Percentiles rank a stretch among this genome's conserved stretches.
phyloP scores from a whole-genome alignment of 1,139 yeast genomes.

The Candida dubliniensis region DNA sequence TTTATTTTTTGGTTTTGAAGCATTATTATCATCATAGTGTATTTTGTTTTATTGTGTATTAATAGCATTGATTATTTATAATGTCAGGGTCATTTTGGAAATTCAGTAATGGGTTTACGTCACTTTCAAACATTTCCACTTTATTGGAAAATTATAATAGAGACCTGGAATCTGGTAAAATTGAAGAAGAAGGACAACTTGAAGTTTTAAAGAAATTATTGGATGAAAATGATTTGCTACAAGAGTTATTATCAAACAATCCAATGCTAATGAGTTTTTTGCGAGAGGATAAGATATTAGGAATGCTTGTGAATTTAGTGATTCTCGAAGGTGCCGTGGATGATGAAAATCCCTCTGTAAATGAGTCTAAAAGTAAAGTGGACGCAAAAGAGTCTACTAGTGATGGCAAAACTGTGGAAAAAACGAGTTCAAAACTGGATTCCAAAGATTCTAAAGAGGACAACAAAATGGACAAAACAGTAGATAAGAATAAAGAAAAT shows the following conservation, averaged over 20 bases:
- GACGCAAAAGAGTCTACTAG: conserved; percentile 2
- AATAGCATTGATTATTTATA: conserved; percentile 3
- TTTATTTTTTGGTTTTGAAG: background rate
- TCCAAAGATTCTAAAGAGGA: too few relatives aligned
- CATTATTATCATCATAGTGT: background rate
- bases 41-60: background rate
- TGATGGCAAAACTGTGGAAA: conserved; percentile 7
- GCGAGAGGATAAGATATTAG: conserved; percentile 69
- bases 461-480: conserved; percentile 20
- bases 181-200: conserved; percentile 12
- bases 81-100: conserved; percentile 93
- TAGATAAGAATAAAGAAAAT: conserved; percentile 19
- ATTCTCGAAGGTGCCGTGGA: conserved; percentile 42
- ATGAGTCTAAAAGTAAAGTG: conserved; percentile 7
- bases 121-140: conserved; percentile 71
- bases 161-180: conserved; percentile 26
- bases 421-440: conserved; percentile 19
- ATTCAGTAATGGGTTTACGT: conserved; percentile 80
- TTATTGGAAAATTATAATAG: conserved; percentile 58
- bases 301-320: conserved; percentile 65
- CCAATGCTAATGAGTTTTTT: conserved; percentile 78
- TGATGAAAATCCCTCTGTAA: conserved; percentile 1
- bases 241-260: conserved; percentile 81
- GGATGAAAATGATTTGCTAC: conserved; percentile 84
- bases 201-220: conserved; percentile 61